phyloP scores from a whole-genome alignment of 257 asterid genomes.

The Nicotiana attenuata region DNA sequence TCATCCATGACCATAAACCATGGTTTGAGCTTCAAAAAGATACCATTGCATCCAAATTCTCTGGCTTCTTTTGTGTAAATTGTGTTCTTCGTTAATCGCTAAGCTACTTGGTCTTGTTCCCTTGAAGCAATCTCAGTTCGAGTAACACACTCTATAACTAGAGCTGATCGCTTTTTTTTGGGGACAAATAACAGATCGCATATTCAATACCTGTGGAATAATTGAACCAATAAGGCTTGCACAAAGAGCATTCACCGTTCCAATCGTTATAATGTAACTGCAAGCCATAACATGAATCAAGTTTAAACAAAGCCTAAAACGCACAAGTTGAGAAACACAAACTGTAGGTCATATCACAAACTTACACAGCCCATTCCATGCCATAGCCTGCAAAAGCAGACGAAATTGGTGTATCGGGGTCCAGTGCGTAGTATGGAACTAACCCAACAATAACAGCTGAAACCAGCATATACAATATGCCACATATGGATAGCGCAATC shows the following conservation, averaged over 20 bases:
- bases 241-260: constrained; percentile 38
- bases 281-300: neutral
- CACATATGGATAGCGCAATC: constrained; percentile 26
- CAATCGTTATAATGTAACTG: constrained; percentile 34
- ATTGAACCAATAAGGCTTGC: constrained; percentile 39
- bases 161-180: too few species aligned
- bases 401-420: constrained; percentile 37
- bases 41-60: too few species aligned
- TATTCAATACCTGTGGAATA: constrained; percentile 33
- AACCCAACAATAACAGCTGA: constrained; percentile 36
- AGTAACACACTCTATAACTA: neutral
- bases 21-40: too few species aligned
- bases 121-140: neutral
- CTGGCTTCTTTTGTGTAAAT: neutral
- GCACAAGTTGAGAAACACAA: neutral
- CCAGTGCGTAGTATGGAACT: constrained; percentile 36
- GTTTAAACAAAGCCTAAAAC: neutral
- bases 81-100: neutral
- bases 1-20: too few species aligned
- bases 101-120: neutral
- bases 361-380: constrained; percentile 41
- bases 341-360: neutral
- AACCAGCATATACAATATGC: constrained; percentile 29
- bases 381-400: constrained; percentile 35
- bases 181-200: neutral